A percentile compares a stretch with the other conserved stretches of the same genome.
These are phyloP conservation scores for Nitzschia putrida DNA, from an alignment of 108 stramenopile species.

Conservation along the genomic window DNA sequence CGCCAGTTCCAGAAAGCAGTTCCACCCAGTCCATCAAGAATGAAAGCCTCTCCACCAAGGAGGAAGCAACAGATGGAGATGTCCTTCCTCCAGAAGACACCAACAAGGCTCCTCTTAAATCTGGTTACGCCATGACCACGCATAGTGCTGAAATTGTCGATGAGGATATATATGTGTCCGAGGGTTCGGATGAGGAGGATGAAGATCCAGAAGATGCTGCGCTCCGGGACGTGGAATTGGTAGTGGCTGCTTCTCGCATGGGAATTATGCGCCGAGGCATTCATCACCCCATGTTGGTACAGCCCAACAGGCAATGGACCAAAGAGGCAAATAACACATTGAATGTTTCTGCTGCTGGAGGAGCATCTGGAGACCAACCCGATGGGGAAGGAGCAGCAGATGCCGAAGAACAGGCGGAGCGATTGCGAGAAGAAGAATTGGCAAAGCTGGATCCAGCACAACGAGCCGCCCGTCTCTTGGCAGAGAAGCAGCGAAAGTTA, in stretches of 20 bases:
- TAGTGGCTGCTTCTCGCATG: slow-evolving; percentile 72
- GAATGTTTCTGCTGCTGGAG: slow-evolving; percentile 5
- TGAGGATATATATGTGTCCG: slow-evolving; percentile 79
- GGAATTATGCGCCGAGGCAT: slow-evolving; percentile 82
- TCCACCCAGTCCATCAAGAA: no score
- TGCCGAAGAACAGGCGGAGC: slow-evolving; percentile 29
- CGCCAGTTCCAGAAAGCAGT: neutral
- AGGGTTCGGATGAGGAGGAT: slow-evolving; percentile 54
- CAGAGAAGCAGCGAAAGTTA: slow-evolving; percentile 74
- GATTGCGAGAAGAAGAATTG: slow-evolving; percentile 54
- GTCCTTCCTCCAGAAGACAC: neutral
- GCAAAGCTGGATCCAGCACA: slow-evolving; percentile 77
- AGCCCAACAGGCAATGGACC: slow-evolving; percentile 82
- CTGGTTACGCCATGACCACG: slow-evolving; percentile 67
- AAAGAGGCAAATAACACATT: slow-evolving; percentile 14
- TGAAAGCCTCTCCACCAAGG: neutral
- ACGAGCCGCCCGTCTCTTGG: slow-evolving; percentile 62
- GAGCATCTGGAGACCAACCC: slow-evolving; percentile 11
- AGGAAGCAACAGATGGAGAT: neutral
- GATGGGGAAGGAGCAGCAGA: slow-evolving; percentile 26
- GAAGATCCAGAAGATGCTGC: slow-evolving; percentile 26
- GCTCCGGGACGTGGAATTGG: slow-evolving; percentile 47
- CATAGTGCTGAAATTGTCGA: slow-evolving; percentile 76
- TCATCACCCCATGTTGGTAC: slow-evolving; percentile 41
- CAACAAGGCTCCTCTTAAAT: slow-evolving; percentile 11